Conservation (phyloP, 2,329 filamentous ascomycete genomes). For the Apiospora aurea region DNA sequence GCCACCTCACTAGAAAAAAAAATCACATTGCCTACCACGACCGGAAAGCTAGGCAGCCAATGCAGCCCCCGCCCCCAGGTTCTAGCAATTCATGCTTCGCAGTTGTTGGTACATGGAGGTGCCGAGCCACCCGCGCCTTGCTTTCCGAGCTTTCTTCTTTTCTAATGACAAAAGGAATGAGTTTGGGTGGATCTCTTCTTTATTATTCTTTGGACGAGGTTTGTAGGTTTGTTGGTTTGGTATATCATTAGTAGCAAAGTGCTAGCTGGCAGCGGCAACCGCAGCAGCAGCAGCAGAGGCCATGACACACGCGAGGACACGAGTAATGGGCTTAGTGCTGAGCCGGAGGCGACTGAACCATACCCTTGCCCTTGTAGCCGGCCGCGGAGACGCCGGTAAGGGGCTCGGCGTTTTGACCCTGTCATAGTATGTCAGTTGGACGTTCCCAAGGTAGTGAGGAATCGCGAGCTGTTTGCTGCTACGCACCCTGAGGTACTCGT, state of each 20-base stretch:
- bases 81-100: slow-evolving; percentile 14
- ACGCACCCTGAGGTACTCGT: slow-evolving; percentile 91
- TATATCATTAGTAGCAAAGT: slow-evolving; percentile 33
- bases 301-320: slow-evolving; percentile 4
- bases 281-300: slow-evolving; percentile 23
- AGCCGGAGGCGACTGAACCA: slow-evolving; percentile 72
- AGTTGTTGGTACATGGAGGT: slow-evolving; percentile 21
- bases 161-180: slow-evolving; percentile 50
- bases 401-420: slow-evolving; percentile 86
- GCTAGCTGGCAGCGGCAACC: slow-evolving; percentile 26
- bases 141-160: slow-evolving; percentile 34
- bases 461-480: neutral
- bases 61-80: neutral
- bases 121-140: slow-evolving; percentile 29
- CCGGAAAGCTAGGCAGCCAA: slow-evolving; percentile 1
- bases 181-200: slow-evolving; percentile 23
- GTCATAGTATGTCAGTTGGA: slow-evolving; percentile 29
- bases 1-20: slow-evolving; percentile 12
- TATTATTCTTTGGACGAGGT: slow-evolving; percentile 24
- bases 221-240: slow-evolving; percentile 32
- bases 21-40: slow-evolving; percentile 10
- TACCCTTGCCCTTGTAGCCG: slow-evolving; percentile 79
- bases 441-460: too few species aligned
- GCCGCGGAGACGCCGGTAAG: slow-evolving; percentile 83
- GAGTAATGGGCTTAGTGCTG: slow-evolving; percentile 45